These are phyloP conservation scores for Ramaria sp. DNA, from an alignment of 768 basidiomycete species.

Conservation along the genomic window DNA sequence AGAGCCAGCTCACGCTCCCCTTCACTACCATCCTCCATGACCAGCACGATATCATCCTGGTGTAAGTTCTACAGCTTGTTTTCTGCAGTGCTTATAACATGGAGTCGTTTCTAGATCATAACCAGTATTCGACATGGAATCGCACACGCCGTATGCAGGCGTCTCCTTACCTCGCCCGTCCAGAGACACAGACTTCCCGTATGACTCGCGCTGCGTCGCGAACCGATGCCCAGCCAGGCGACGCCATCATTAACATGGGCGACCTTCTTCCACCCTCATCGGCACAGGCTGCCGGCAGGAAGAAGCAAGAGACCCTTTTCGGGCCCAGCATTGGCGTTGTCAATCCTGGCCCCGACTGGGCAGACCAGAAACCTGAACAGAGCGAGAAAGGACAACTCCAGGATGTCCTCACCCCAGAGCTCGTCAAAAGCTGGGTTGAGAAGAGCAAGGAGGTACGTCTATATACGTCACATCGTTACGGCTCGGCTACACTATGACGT, in stretches of 20 bases:
- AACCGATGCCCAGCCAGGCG: slow-evolving; percentile 17
- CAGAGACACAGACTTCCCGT: slow-evolving; percentile 37
- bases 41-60: slow-evolving; percentile 8
- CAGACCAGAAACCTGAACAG: slow-evolving; percentile 27
- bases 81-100: background rate
- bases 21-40: background rate
- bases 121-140: slow-evolving; percentile 48
- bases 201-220: slow-evolving; percentile 40
- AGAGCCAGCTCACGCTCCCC: no score
- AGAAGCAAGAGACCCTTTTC: slow-evolving; percentile 74
- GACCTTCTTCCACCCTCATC: slow-evolving; percentile 15
- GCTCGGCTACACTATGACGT: background rate
- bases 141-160: slow-evolving; percentile 42
- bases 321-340: slow-evolving; percentile 84
- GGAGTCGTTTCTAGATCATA: slow-evolving; percentile 26
- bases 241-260: slow-evolving; percentile 23
- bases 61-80: slow-evolving; percentile 2
- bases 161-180: slow-evolving; percentile 41
- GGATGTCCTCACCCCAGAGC: slow-evolving; percentile 72
- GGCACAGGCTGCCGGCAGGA: slow-evolving; percentile 29
- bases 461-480: background rate
- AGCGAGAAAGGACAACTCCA: slow-evolving; percentile 52
- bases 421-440: slow-evolving; percentile 75
- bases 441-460: slow-evolving; percentile 73
- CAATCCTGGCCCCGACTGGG: slow-evolving; percentile 61